Evolutionary conservation across 169 alveolate genomes (phyloP), one percentile per base, ranked within the genome.

Genomic region (Plasmodium gonderi): DNA sequence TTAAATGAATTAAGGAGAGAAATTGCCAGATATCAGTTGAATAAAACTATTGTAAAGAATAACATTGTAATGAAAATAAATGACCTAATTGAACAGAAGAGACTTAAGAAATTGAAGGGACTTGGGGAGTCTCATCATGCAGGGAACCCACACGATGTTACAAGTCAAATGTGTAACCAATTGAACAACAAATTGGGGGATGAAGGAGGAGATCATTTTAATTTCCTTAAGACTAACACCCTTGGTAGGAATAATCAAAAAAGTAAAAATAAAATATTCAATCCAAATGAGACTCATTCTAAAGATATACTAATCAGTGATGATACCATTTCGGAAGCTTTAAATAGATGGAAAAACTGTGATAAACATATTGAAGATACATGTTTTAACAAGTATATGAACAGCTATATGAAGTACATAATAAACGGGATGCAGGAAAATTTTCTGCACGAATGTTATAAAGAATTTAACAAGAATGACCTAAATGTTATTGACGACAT

Each of bases 1-100:
- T 91, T 96, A 49, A 93, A 93, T 76, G 96, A 95, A 54, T 47
- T 96, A 11, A 45, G 97, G 31, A 85, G 64, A 26, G 90, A 92
- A 33, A 87, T 95, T 72, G 95, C 93, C n/a, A 91, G 51, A 40
- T 95, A 91, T 82, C 94, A 82, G 38, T 91, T 90, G 42, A 93
- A 94, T 68, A 94, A 94, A 79, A 79, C 78, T 42, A 94, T 83
- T 38, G 95, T 93, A 11, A 87, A 87, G 44, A 74, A 87, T 76
- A 87, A 87, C 38, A 87, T 87, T 79, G 40, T 87, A 17, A 87
- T 87, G 93, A 87, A 87, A 36, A 77, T 87, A 33, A 87, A 87
- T 79, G 93, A 87, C 47, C 68, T 87, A 67, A 75, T 87, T 33
- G 93, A 87, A 23, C 93, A 87, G 42, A 87, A 67, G 68, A 54